Evolutionary conservation across 164 flowering plant species (phyloP), one percentile per base, ranked within the genome.

Genomic region (Nymphaea colorata): DNA sequence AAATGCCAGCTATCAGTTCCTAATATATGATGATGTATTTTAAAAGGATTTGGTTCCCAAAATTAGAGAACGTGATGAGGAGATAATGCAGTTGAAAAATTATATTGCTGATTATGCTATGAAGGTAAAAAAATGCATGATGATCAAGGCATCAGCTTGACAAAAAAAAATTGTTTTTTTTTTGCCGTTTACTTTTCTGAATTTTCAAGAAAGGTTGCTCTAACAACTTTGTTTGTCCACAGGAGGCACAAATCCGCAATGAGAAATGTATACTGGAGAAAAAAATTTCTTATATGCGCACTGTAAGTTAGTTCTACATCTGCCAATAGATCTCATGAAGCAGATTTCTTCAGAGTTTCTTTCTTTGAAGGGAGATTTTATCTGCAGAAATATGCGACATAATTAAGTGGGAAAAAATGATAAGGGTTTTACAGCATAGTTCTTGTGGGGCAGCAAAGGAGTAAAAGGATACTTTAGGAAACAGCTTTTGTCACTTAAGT

Each of bases 281-380:
- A 76, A 92, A 93, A 61, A 86, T 95, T 78, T 90, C 99, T 66
- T 82, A 90, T 74, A 90, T 95, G 98, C 98, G 97, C 62, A 74
- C 88, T 93, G 99, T 95, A 76, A 45, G 87, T 60, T 43, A 41
- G 0, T 25, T 25, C 36, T 25, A 25, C 36, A 25, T 25, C 36
- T 25, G 36, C 1, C 36, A 25, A 25, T 25, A 25, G 36, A 25
- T 25, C 36, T 25, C 36, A 25, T 25, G 36, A 25, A 25, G 36
- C 36, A 25, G 36, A 25, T 25, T 25, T 25, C 36, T 25, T 25
- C 36, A 25, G 36, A 25, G 36, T 25, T 25, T 25, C 36, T 25
- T 25, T 25, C 36, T 25, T 25, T 25, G 36, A 25, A 25, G 0
- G 36, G 36, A 25, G 36, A 25, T 25, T 25, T 25, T 25, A 25